Evolutionary conservation across 2,329 filamentous ascomycete genomes (phyloP).

Genomic region (Colletotrichum lini): DNA sequence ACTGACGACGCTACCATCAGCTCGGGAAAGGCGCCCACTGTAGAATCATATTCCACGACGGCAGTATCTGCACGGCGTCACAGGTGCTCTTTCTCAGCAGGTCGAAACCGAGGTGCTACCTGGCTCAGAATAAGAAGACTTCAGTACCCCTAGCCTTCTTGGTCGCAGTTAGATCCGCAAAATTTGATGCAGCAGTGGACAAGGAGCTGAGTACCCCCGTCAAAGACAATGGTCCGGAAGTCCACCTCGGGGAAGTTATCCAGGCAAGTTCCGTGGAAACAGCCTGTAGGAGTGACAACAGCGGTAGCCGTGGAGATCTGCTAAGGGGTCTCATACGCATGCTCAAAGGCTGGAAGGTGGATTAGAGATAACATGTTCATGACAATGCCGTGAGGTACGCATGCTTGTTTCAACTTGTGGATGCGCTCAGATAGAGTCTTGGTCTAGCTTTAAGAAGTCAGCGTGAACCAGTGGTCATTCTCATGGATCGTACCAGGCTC

Average conservation of each 20-base stretch:
- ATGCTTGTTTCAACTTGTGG: slow-evolving; percentile 46
- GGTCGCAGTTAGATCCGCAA: neutral
- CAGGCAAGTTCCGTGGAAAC: slow-evolving; percentile 49
- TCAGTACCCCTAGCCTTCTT: slow-evolving; percentile 3
- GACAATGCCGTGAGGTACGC: slow-evolving; percentile 38
- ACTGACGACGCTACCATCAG: slow-evolving; percentile 59
- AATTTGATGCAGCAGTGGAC: slow-evolving; percentile 58
- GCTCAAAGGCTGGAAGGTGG: slow-evolving; percentile 58
- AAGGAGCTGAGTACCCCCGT: slow-evolving; percentile 58
- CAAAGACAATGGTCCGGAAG: slow-evolving; percentile 55
- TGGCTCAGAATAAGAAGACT: neutral
- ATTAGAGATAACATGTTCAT: slow-evolving; percentile 55
- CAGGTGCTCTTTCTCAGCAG: slow-evolving; percentile 54
- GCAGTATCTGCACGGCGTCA: slow-evolving; percentile 57
- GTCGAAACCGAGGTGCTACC: slow-evolving; percentile 46
- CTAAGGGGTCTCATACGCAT: slow-evolving; percentile 58
- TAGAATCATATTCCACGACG: slow-evolving; percentile 55
- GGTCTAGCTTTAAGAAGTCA: slow-evolving; percentile 40
- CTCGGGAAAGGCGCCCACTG: slow-evolving; percentile 58
- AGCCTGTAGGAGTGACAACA: neutral
- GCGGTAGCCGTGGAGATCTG: slow-evolving; percentile 35
- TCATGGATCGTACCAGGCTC: neutral
- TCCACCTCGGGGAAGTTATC: slow-evolving; percentile 46
- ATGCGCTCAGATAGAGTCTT: slow-evolving; percentile 48
- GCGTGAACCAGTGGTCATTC: neutral